A percentile compares a stretch with the other conserved stretches of the same genome.
Conservation (phyloP, 306 rosid species). For the Rosa chinensis region DNA sequence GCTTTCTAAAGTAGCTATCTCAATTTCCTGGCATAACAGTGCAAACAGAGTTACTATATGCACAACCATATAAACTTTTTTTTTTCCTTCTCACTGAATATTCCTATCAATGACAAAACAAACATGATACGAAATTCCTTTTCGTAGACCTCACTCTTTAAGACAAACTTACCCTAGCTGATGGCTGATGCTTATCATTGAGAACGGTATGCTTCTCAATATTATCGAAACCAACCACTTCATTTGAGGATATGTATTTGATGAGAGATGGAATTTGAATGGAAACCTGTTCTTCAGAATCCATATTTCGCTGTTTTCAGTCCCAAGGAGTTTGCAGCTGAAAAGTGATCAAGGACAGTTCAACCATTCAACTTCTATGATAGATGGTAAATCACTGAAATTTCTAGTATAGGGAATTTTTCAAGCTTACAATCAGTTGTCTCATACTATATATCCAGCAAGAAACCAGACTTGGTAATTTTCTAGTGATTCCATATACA, state of each 20-base stretch:
- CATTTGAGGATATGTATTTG: slow-evolving; percentile 46
- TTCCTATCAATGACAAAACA: background rate
- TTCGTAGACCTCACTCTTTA: background rate
- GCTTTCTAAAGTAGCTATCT: slow-evolving; percentile 24
- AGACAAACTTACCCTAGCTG: slow-evolving; percentile 40
- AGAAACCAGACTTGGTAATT: background rate
- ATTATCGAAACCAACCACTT: slow-evolving; percentile 54
- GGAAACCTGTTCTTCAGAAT: slow-evolving; percentile 21
- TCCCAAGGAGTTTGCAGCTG: slow-evolving; percentile 30
- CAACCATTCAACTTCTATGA: background rate
- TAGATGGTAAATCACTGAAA: background rate
- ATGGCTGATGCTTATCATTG: slow-evolving; percentile 17
- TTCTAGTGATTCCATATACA: background rate
- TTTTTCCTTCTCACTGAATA: background rate
- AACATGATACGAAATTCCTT: background rate
- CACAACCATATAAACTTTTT: background rate
- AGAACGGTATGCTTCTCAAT: slow-evolving; percentile 16
- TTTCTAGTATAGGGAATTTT: background rate
- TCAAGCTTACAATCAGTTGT: too few relatives aligned
- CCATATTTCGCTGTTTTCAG: slow-evolving; percentile 36
- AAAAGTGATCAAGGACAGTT: background rate
- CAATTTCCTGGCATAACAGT: slow-evolving; percentile 42
- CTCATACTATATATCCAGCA: background rate
- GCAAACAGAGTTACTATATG: background rate
- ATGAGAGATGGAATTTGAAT: slow-evolving; percentile 62